Percentiles rank a stretch among this genome's conserved stretches.
phyloP scores from a whole-genome alignment of 768 basidiomycete species.

The Sarcodon aspratus region DNA sequence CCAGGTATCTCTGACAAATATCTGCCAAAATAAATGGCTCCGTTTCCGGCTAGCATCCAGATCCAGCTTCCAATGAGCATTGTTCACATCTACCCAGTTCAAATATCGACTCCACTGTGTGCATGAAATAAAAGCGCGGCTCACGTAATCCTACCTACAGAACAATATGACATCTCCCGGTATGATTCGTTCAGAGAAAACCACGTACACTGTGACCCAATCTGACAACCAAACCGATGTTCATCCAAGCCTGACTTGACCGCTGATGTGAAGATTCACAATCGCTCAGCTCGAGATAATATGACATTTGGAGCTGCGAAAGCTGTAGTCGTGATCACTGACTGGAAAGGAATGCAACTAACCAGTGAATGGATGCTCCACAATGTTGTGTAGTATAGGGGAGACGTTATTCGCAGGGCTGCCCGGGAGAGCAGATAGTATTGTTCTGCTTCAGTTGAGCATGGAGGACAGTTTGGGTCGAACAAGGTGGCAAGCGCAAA shows the following conservation, averaged over 20 bases:
- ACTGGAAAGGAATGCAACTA: constrained; percentile 12
- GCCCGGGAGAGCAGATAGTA: constrained; percentile 52
- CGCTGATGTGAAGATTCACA: background rate
- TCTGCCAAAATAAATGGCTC: constrained; percentile 46
- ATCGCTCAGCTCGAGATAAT: background rate
- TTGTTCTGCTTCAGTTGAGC: constrained; percentile 43
- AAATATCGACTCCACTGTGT: background rate
- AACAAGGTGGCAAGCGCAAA: constrained; percentile 60
- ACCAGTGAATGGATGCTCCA: constrained; percentile 46
- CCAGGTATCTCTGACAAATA: constrained; percentile 47
- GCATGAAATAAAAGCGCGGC: background rate
- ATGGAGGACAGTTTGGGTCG: constrained; percentile 36
- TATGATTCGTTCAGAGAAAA: no score
- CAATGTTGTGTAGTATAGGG: constrained; percentile 39
- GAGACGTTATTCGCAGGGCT: constrained; percentile 34
- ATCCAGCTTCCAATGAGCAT: constrained; percentile 42
- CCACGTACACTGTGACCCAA: background rate
- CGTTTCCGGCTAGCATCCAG: constrained; percentile 31
- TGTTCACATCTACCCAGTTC: constrained; percentile 33
- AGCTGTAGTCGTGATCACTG: background rate
- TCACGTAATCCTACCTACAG: background rate
- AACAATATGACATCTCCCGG: background rate
- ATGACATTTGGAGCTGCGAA: background rate
- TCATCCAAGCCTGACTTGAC: background rate
- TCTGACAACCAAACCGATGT: background rate